phyloP scores from a whole-genome alignment of 306 rosid species.

The Cyclanthera cordifolia region DNA sequence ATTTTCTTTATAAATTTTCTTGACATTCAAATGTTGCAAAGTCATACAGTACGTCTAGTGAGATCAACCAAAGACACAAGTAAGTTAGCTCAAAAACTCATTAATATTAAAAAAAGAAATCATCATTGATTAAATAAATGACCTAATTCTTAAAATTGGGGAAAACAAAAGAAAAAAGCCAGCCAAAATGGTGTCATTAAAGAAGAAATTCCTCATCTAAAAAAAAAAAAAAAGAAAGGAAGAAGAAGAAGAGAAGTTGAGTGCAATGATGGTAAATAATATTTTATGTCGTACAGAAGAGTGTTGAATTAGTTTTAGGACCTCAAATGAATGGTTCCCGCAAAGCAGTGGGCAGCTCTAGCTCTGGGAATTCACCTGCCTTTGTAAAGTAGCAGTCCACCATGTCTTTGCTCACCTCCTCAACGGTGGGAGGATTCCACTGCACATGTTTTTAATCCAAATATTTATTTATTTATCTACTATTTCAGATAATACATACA shows the following conservation, averaged over 20 bases:
- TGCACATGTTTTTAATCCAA: slow-evolving; percentile 26
- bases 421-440: slow-evolving; percentile 80
- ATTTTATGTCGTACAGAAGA: neutral
- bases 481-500: no score
- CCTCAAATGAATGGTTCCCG: slow-evolving; percentile 70
- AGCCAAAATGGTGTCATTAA: neutral
- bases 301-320: neutral
- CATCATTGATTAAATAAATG: neutral
- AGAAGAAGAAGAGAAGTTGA: neutral
- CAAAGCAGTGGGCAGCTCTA: slow-evolving; percentile 54
- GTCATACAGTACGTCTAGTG: no score
- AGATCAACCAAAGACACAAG: no score
- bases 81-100: no score
- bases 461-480: neutral
- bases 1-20: no score
- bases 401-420: slow-evolving; percentile 69
- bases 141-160: neutral
- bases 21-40: no score
- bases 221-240: no score
- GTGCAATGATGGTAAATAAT: no score
- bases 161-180: neutral
- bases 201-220: neutral
- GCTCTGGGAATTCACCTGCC: slow-evolving; percentile 45
- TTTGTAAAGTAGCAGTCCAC: slow-evolving; percentile 57
- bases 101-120: no score